Percentiles rank a stretch among this genome's conserved stretches.
Conservation (phyloP, 192 early-diverging fungal species). For the Entomortierella lignicola region DNA sequence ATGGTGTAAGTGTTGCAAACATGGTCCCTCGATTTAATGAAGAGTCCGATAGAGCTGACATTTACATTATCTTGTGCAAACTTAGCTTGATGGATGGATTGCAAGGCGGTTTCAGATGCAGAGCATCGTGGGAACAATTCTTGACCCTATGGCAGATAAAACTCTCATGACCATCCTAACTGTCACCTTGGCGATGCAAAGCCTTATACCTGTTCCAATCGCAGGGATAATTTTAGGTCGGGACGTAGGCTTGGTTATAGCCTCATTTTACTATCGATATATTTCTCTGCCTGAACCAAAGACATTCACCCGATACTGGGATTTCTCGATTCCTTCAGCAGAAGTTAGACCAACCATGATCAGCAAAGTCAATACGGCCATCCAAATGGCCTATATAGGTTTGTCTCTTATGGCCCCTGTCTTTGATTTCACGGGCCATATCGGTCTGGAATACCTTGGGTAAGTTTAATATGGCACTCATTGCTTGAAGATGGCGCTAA, state of each 20-base stretch:
- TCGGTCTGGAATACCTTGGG: constrained; percentile 73
- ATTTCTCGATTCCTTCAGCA: constrained; percentile 89
- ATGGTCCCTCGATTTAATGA: neutral
- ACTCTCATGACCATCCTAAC: constrained; percentile 91
- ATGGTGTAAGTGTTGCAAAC: constrained; percentile 66
- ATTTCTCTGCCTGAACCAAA: constrained; percentile 89
- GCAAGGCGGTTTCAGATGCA: constrained; percentile 88
- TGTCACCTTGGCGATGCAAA: constrained; percentile 76
- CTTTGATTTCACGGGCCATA: constrained; percentile 71
- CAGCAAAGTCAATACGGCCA: constrained; percentile 90
- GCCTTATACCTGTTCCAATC: constrained; percentile 79
- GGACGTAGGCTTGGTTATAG: constrained; percentile 82
- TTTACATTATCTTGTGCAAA: neutral
- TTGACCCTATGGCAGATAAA: constrained; percentile 96
- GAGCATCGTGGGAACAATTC: constrained; percentile 86
- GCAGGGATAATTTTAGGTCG: constrained; percentile 87
- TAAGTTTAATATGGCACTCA: constrained; percentile 33
- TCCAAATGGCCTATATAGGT: constrained; percentile 88
- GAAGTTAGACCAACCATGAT: constrained; percentile 91
- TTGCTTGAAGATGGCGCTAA: no score
- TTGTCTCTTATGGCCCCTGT: constrained; percentile 78
- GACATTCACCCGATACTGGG: constrained; percentile 86
- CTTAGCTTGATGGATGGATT: constrained; percentile 85
- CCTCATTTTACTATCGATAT: constrained; percentile 88
- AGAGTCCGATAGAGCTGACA: no score